A percentile compares a stretch with the other conserved stretches of the same genome.
Evolutionary conservation across 768 basidiomycete species (phyloP).

Genomic region (Asterophora lycoperdoides): DNA sequence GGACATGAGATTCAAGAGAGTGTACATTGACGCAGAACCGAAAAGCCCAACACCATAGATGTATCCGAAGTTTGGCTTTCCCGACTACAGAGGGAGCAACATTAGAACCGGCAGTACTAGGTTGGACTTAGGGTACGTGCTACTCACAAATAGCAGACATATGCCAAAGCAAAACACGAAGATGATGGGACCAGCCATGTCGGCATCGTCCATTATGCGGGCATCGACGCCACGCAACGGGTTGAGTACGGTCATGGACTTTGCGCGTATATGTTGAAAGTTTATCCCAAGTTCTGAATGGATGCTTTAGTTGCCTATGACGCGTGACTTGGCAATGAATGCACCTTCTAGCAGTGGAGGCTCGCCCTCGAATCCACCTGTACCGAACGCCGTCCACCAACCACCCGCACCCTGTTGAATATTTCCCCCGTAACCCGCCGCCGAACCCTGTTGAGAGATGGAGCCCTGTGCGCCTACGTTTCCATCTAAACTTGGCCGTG

Average conservation of each 20-base stretch:
- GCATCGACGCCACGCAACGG: constrained; percentile 81
- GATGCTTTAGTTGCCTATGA: constrained; percentile 1
- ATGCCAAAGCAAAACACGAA: constrained; percentile 95
- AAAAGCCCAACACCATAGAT: constrained; percentile 98
- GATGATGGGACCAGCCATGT: constrained; percentile 92
- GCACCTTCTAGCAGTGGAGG: constrained; percentile 91
- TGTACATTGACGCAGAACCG: constrained; percentile 88
- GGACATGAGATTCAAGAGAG: constrained; percentile 95
- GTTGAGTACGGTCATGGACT: constrained; percentile 94
- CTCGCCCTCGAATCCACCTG: constrained; percentile 93
- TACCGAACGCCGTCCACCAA: constrained; percentile 97
- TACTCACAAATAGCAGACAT: constrained; percentile 83
- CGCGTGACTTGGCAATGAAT: constrained; percentile 15
- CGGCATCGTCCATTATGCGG: constrained; percentile 98
- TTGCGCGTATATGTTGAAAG: constrained; percentile 91
- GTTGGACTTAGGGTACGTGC: not conserved
- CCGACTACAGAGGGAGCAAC: constrained; percentile 57
- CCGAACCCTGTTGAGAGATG: constrained; percentile 41
- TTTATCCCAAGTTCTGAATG: constrained; percentile 95
- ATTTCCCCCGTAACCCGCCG: constrained; percentile 59
- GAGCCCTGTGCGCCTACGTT: constrained; percentile 53
- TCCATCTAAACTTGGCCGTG: constrained; percentile 76
- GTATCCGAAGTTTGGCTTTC: constrained; percentile 97
- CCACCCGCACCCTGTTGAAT: constrained; percentile 69
- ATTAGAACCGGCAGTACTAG: not conserved